A percentile compares a stretch with the other conserved stretches of the same genome.
These are phyloP conservation scores for Parmales sp. DNA, from an alignment of 108 stramenopile species.

Conservation along the genomic window DNA sequence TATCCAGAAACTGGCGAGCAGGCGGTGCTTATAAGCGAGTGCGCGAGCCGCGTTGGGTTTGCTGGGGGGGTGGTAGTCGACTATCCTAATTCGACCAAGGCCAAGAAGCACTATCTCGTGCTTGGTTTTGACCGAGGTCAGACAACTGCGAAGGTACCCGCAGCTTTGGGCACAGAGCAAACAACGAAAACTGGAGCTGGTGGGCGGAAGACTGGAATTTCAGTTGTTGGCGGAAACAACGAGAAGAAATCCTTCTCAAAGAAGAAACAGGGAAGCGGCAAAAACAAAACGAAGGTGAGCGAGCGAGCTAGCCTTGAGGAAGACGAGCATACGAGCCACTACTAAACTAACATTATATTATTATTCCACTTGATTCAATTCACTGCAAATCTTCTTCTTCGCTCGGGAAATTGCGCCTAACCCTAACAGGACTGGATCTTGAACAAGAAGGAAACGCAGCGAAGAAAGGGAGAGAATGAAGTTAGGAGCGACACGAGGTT, in stretches of 20 bases:
- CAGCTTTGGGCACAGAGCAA: slow-evolving; percentile 23
- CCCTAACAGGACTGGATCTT: slow-evolving; percentile 98
- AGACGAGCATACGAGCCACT: too few relatives aligned
- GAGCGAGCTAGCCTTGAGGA: too few relatives aligned
- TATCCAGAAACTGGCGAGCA: slow-evolving; percentile 95
- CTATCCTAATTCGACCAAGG: slow-evolving; percentile 98
- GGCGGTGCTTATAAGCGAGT: slow-evolving; percentile 85
- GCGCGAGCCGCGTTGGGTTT: slow-evolving; percentile 82
- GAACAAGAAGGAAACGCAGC: slow-evolving; percentile 89
- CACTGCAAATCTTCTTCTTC: too few relatives aligned
- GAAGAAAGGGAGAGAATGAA: slow-evolving; percentile 76
- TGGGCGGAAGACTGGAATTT: slow-evolving; percentile 23
- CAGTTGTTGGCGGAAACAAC: background rate
- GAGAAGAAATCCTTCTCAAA: background rate
- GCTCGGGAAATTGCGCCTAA: too few relatives aligned
- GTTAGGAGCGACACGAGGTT: slow-evolving; percentile 90
- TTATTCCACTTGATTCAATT: too few relatives aligned
- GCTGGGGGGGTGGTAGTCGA: slow-evolving; percentile 98
- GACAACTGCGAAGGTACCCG: slow-evolving; percentile 47
- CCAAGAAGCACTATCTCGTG: slow-evolving; percentile 98
- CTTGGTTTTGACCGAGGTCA: slow-evolving; percentile 78
- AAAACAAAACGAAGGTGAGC: too few relatives aligned
- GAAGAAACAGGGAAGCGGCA: slow-evolving; percentile 56
- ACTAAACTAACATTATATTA: too few relatives aligned
- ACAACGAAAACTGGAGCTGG: slow-evolving; percentile 20